Conservation (phyloP, 2,329 filamentous ascomycete species). For the Dactylellina parvicollis region DNA sequence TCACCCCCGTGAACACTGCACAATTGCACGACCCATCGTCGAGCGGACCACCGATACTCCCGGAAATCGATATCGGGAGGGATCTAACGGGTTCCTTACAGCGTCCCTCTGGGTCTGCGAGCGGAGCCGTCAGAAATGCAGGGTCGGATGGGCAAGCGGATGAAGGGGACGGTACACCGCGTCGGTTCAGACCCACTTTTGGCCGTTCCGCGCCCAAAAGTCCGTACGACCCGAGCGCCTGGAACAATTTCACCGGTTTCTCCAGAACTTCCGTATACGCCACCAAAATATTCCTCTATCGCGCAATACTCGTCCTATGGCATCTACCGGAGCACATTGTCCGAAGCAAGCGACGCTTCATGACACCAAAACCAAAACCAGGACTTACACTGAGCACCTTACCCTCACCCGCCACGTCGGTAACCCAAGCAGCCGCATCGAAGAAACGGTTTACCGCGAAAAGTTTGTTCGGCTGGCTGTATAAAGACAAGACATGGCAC, state of each 20-base stretch:
- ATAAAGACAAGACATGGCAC: neutral
- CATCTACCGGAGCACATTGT: slow-evolving; percentile 46
- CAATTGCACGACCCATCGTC: neutral
- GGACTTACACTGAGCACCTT: neutral
- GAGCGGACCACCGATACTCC: neutral
- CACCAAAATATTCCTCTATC: slow-evolving; percentile 11
- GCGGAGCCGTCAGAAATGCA: neutral
- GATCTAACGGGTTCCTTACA: neutral
- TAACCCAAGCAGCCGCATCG: too few species aligned
- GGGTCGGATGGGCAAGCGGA: neutral
- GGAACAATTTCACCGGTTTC: slow-evolving; percentile 5
- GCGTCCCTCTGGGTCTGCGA: too few species aligned
- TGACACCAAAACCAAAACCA: slow-evolving; percentile 2
- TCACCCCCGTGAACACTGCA: neutral
- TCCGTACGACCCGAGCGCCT: slow-evolving; percentile 12
- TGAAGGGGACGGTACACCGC: neutral
- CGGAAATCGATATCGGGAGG: too few species aligned
- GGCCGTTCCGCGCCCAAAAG: neutral
- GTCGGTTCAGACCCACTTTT: neutral
- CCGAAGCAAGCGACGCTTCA: neutral
- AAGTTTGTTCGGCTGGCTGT: neutral
- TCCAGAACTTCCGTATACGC: neutral
- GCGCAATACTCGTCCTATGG: neutral
- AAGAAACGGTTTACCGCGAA: too few species aligned
- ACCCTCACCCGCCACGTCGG: neutral